Evolutionary conservation across 768 basidiomycete species (phyloP), one percentile per base, ranked within the genome.

Genomic region (Clitopilus passeckerianus): DNA sequence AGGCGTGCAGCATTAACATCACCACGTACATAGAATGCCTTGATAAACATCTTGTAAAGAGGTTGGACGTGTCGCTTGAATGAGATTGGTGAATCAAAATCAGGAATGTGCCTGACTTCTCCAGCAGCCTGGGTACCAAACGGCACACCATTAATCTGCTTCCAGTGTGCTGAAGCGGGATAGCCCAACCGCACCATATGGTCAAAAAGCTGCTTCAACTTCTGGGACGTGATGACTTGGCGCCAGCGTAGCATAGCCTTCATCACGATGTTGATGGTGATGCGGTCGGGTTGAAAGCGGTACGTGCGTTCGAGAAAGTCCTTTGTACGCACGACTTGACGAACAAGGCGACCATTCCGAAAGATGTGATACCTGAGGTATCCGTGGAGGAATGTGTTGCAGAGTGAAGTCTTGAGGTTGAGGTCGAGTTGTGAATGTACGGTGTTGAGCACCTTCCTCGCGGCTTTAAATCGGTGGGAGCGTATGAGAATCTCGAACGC

Each of bases 21-120:
- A 20, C 78, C 78, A 27, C 84, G 72, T 43, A 75, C 55, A 67
- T 83, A 79, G 62, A 91, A 80, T 14, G 83, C 85, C 65, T 80
- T 84, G 65, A 89, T 82, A 70, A 92, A 86, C 83, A 85, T 85
- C 74, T 79, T 86, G 70, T 86, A 87, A 70, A 92, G 66, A 43
- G 90, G 90, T 59, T 76, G 74, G n/a, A 84, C 77, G 67, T 91
- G 87, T 58, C 72, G 76, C 59, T 76, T 73, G 57, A 85, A 87
- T 2, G 80, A 83, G 57, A 87, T 74, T 20, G 72, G 71, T 41
- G 74, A 57, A n/a, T 73, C 60, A 18, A 82, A 67, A 37, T 70
- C 69, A 9, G 79, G 73, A n/a, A 80, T 44, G n/a, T 66, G 57
- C 16, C 78, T 53, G 20, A 57, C 58, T 14, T 59, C 27, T n/a